phyloP scores from a whole-genome alignment of 2,329 filamentous ascomycete genomes.

The Penicillium oxalicum region DNA sequence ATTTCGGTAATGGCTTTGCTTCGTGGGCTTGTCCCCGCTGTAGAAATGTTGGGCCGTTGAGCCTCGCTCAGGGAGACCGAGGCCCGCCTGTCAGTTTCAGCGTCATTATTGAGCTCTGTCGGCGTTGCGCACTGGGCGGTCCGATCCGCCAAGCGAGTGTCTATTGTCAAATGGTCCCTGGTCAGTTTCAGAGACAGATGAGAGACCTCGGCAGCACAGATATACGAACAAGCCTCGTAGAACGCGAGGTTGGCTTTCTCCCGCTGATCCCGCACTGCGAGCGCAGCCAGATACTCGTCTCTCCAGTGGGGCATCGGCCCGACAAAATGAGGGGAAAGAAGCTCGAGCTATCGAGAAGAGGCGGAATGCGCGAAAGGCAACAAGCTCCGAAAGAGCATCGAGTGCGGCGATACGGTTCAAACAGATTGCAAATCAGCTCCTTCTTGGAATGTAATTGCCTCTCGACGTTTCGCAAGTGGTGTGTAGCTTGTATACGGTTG shows the following conservation, averaged over 20 bases:
- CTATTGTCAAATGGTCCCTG: slow-evolving; percentile 35
- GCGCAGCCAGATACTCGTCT: slow-evolving; percentile 70
- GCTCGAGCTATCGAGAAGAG: slow-evolving; percentile 8
- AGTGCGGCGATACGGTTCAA: too few relatives aligned
- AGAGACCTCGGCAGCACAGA: neutral
- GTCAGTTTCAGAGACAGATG: slow-evolving; percentile 17
- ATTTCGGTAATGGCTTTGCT: slow-evolving; percentile 19
- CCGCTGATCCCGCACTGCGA: slow-evolving; percentile 65
- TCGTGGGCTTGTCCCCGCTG: slow-evolving; percentile 26
- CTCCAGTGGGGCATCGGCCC: slow-evolving; percentile 63
- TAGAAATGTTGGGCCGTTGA: slow-evolving; percentile 22
- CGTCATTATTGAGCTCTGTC: slow-evolving; percentile 9
- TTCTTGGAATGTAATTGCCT: too few relatives aligned
- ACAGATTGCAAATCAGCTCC: too few relatives aligned
- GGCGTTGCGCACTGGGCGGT: slow-evolving; percentile 50
- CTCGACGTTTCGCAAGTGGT: too few relatives aligned
- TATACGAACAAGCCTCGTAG: slow-evolving; percentile 65
- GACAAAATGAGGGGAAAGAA: neutral
- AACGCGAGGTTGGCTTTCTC: slow-evolving; percentile 62
- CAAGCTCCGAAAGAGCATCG: too few relatives aligned
- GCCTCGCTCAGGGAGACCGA: slow-evolving; percentile 11
- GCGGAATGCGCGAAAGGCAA: slow-evolving; percentile 2
- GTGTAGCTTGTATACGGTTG: too few relatives aligned
- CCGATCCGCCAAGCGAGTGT: slow-evolving; percentile 61
- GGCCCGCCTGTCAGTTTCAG: slow-evolving; percentile 20